A percentile compares a stretch with the other conserved stretches of the same genome.
Evolutionary conservation across 2,329 filamentous ascomycete genomes (phyloP).

Genomic region (Pseudocercospora musae): DNA sequence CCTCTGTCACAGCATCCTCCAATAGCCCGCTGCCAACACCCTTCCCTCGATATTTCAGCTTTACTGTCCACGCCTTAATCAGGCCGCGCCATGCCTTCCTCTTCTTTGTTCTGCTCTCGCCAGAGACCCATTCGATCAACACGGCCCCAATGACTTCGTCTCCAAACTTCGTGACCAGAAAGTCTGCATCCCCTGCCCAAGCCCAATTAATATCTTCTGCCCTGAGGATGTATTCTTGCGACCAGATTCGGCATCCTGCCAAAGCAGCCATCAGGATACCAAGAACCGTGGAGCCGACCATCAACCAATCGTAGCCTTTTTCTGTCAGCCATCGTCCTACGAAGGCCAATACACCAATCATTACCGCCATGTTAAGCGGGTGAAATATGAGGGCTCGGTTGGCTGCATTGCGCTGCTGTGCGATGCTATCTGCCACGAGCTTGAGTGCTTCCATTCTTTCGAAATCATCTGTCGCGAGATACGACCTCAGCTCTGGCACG

Average conservation of each 20-base stretch:
- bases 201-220: slow-evolving; percentile 61
- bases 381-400: slow-evolving; percentile 63
- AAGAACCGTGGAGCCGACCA: slow-evolving; percentile 57
- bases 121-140: slow-evolving; percentile 62
- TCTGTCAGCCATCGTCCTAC: slow-evolving; percentile 42
- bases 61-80: slow-evolving; percentile 80
- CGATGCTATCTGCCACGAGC: slow-evolving; percentile 76
- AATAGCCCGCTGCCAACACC: slow-evolving; percentile 72
- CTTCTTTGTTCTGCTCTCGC: slow-evolving; percentile 40
- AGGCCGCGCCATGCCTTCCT: slow-evolving; percentile 62
- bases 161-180: slow-evolving; percentile 65
- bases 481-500: slow-evolving; percentile 63
- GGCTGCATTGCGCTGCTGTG: slow-evolving; percentile 72
- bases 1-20: slow-evolving; percentile 66
- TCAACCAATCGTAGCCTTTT: slow-evolving; percentile 49
- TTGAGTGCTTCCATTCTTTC: slow-evolving; percentile 67
- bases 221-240: slow-evolving; percentile 59
- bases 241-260: slow-evolving; percentile 58
- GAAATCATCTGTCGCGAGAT: slow-evolving; percentile 46
- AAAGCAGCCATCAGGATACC: slow-evolving; percentile 64
- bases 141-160: slow-evolving; percentile 67
- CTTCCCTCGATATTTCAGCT: slow-evolving; percentile 63
- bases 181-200: slow-evolving; percentile 54
- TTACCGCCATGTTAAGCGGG: slow-evolving; percentile 44
- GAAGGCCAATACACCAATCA: slow-evolving; percentile 40